Evolutionary conservation across 2,329 filamentous ascomycete genomes (phyloP), one percentile per base, ranked within the genome.

Genomic region (Dothideomycetes sp.): DNA sequence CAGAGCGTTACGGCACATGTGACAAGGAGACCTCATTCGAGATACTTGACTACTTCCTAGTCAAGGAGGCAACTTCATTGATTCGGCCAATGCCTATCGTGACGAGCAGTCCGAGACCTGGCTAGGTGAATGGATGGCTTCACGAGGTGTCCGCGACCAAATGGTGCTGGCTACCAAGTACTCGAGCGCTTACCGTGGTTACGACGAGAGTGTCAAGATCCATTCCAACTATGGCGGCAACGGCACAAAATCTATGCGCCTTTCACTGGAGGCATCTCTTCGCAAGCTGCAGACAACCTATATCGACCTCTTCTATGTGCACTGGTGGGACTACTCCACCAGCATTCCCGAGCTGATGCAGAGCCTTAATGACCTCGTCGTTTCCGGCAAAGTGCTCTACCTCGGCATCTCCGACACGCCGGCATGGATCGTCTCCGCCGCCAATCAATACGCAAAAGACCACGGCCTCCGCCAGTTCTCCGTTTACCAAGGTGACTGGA

Each of bases 211-310:
- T 30, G 49, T 55, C 19, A 49, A 50, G 36, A 47, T 59, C 24
- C 52, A 62, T 39, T 47, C 50, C 29, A 72, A 72, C 47, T 68
- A 57, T 39, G 53, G 57, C 42, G 79, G 79, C 2, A 81, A 81
- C 51, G 69, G 72, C 15, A 63, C 72, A 31, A 84, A 83, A 60
- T 76, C 69, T 41, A 52, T 84, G 30, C 66, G 69, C 32, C 37
- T 61, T 31, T 60, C 57, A 16, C 45, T 66, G 4, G 57, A 59
- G 19, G 58, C 56, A 5, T 60, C 55, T 8, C 45, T 67, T 19
- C 60, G 58, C 51, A 65, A 48, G 44, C 42, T 48, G 8, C 38
- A 45, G 31, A 48, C 46, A 7, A 40, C 44, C 44, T 48, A 46
- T 16, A 38, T 48, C 16, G 46, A 48, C 15, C 22, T 48, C n/a